These are phyloP conservation scores for Syncephalis plumigaleata DNA, from an alignment of 371 early-diverging fungal species.

Conservation along the genomic window DNA sequence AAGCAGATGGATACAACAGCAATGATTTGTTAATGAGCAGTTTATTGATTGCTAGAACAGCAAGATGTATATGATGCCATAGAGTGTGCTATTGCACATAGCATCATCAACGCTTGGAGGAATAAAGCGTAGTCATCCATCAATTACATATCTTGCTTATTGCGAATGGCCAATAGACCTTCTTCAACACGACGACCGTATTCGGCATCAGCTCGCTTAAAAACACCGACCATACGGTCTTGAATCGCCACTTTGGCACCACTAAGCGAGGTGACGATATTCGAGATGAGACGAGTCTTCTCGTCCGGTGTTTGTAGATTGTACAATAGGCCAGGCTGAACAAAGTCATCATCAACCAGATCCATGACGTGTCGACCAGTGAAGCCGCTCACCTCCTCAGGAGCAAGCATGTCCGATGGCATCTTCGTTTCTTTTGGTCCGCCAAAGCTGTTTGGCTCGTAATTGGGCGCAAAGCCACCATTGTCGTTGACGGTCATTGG, in stretches of 20 bases:
- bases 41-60: too few species aligned
- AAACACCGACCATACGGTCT: conserved; percentile 32
- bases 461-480: conserved; percentile 28
- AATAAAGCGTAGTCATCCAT: too few species aligned
- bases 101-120: too few species aligned
- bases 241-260: conserved; percentile 29
- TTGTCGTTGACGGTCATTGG: conserved; percentile 22
- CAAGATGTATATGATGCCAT: too few species aligned
- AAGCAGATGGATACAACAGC: too few species aligned
- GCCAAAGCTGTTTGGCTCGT: conserved; percentile 39
- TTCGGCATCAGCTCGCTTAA: conserved; percentile 33
- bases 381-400: conserved; percentile 12
- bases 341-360: conserved; percentile 32
- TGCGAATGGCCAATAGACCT: conserved; percentile 13
- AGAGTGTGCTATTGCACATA: too few species aligned
- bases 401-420: conserved; percentile 4
- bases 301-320: conserved; percentile 21
- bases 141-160: not conserved
- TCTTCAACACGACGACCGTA: conserved; percentile 33
- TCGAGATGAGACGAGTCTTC: conserved; percentile 21
- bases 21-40: too few species aligned
- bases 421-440: conserved; percentile 24
- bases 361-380: conserved; percentile 38
- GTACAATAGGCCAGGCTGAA: conserved; percentile 29
- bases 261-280: conserved; percentile 25